Conservation (phyloP, 129 eudicot genomes). For the Escallonia herrerae region DNA sequence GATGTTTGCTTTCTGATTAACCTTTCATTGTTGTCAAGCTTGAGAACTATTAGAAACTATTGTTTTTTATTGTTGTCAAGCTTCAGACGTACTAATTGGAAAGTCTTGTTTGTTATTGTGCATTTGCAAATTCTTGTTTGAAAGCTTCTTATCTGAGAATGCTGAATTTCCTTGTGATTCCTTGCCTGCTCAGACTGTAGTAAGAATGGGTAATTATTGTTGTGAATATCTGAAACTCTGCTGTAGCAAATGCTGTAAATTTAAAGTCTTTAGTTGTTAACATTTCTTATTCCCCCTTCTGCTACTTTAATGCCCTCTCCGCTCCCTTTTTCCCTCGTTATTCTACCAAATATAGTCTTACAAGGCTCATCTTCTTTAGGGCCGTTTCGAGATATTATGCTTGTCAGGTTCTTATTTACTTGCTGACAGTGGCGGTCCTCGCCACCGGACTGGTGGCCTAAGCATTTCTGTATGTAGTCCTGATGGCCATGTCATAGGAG, state of each 20-base stretch:
- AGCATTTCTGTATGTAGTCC: conserved; percentile 77
- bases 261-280: background rate
- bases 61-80: too few relatives aligned
- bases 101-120: too few relatives aligned
- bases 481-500: conserved; percentile 85
- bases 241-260: background rate
- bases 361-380: conserved; percentile 33
- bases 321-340: background rate
- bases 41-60: too few relatives aligned
- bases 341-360: background rate
- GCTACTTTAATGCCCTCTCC: background rate
- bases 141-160: too few relatives aligned
- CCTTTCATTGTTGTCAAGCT: too few relatives aligned
- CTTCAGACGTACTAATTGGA: too few relatives aligned
- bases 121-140: too few relatives aligned
- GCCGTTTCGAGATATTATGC: conserved; percentile 79
- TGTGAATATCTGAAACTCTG: background rate
- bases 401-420: conserved; percentile 87
- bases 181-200: too few relatives aligned
- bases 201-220: too few relatives aligned
- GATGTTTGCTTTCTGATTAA: too few relatives aligned
- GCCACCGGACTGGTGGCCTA: conserved; percentile 73
- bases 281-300: background rate
- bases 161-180: too few relatives aligned
- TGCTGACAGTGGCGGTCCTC: conserved; percentile 61